Base-by-base conservation (phyloP, 2,329 filamentous ascomycete genomes). In the Cytospora paraplurivora region DNA sequence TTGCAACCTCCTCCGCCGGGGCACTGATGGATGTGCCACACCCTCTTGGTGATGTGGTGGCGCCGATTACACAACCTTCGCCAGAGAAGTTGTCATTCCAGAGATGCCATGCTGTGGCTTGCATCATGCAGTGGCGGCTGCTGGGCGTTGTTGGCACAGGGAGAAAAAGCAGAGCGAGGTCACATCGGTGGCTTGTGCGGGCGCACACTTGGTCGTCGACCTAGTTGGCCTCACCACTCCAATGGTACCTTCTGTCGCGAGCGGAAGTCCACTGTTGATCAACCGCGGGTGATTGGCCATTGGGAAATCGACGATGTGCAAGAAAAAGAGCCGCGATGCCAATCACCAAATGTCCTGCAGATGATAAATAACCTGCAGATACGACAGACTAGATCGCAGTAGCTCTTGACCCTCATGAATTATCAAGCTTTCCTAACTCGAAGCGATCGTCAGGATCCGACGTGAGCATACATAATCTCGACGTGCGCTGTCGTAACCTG, bases 401-500 rank as follows among this genome's bases (percentile, higher is more conserved):
- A 41, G 41, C 51, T 44, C 21, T 12, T 49, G 49, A 61, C 51
- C 51, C 51, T 38, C 19, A 33, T 55, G 32, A 51, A 19, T 10
- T 34, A 33, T 34, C 35, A 54, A 38, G 50, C 4, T 21, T 50
- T 50, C 49, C 59, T 34, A 21, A 32, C 34, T 37, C 37, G 41
- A 50, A 52, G 32, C 32, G 59, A 62, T 62, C 54, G 35, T 57
- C 59, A 51, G 4, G 49, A 49, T 27, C 51, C 58, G 37, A 15
- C 19, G 38, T 44, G 49, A 33, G 49, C 35, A 38, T 59, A 55
- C 58, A 57, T 62, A 10, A 51, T 51, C 33, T 58, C 54, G 54
- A 57, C 62, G 44, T 47, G 38, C 38, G 62, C 59, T 62, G 62
- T 35, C 38, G 62, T 58, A 54, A 60, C 50, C 13, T 60, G n/a